Base-by-base conservation (phyloP, 768 basidiomycete species). In the Aureoboletus auriporus region DNA sequence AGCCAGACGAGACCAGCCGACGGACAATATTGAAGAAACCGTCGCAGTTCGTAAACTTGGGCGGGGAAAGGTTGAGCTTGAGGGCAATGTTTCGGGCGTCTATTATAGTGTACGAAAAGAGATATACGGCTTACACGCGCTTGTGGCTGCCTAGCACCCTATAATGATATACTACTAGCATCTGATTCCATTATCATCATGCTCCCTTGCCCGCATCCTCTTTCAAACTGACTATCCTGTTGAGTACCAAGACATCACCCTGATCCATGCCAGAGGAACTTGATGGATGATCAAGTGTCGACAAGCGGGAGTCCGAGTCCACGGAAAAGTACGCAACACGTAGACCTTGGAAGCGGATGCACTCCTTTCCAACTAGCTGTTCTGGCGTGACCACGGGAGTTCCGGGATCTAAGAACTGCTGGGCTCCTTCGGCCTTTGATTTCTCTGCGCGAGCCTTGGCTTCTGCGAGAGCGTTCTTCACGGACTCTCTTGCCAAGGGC, bases 311-410 rank as follows among this genome's bases (percentile, higher is more conserved):
- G 59, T 97, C 94, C 66, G 84, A 86, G 66, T 99, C 96, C 26
- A 98, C 73, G 16, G 90, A 80, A 62, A 99, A 98, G 72, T 97
- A 99, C 3, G 87, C 96, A 40, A 97, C 84, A 9, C 96, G 83
- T 61, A 97, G 75, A 8, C 93, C 96, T 70, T 99, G 96, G 83
- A 99, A 98, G 34, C 96, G 79, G 47, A 98, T 79, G 63, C 86
- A 90, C 68, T 98, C 96, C 66, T 87, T 87, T 26, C 89, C 95
- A 39, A 90, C 79, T 35, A 95, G 75, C 66, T 91, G 89, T 46
- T 83, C 85, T 4, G 65, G 61, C 6, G 84, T 89, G 17, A 85
- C 83, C 42, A 79, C 76, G 1, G 89, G 92, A 26, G 82, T 88
- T 46, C 76, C 78, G 31, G 76, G 76, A 31, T 70, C 65, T 31